Conservation (phyloP, 495 filamentous ascomycete genomes). For the Bombardia bombarda region DNA sequence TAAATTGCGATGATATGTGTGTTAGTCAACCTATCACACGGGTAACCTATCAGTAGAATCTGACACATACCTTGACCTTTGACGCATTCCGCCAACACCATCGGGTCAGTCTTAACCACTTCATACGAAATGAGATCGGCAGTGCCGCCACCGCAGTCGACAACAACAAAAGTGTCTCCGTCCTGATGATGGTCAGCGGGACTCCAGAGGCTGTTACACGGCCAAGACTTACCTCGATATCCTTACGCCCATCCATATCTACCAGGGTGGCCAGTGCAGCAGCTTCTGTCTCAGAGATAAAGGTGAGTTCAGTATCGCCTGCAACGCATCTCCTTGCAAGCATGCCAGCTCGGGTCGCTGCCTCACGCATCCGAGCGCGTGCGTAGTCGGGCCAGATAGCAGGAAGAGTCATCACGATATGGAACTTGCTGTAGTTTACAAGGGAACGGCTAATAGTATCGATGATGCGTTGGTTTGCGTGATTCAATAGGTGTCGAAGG, state of each 20-base stretch:
- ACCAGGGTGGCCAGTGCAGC: slow-evolving; percentile 15
- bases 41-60: no score
- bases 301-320: slow-evolving; percentile 6
- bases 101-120: background rate
- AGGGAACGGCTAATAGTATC: slow-evolving; percentile 5
- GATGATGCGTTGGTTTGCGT: background rate
- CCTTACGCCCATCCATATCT: slow-evolving; percentile 8
- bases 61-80: slow-evolving; percentile 3
- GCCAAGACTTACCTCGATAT: background rate
- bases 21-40: no score
- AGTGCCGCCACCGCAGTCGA: slow-evolving; percentile 18
- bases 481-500: slow-evolving; percentile 18
- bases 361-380: slow-evolving; percentile 10
- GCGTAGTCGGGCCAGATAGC: slow-evolving; percentile 23
- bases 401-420: slow-evolving; percentile 19
- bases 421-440: slow-evolving; percentile 8
- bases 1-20: no score
- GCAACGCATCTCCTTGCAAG: slow-evolving; percentile 3
- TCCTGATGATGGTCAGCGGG: slow-evolving; percentile 1
- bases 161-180: slow-evolving; percentile 14
- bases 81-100: slow-evolving; percentile 13
- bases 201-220: background rate
- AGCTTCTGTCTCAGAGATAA: slow-evolving; percentile 23
- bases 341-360: slow-evolving; percentile 11
- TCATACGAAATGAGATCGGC: slow-evolving; percentile 15